Conservation (phyloP, 176 grass and related monocot species). For the Raddia distichophylla region DNA sequence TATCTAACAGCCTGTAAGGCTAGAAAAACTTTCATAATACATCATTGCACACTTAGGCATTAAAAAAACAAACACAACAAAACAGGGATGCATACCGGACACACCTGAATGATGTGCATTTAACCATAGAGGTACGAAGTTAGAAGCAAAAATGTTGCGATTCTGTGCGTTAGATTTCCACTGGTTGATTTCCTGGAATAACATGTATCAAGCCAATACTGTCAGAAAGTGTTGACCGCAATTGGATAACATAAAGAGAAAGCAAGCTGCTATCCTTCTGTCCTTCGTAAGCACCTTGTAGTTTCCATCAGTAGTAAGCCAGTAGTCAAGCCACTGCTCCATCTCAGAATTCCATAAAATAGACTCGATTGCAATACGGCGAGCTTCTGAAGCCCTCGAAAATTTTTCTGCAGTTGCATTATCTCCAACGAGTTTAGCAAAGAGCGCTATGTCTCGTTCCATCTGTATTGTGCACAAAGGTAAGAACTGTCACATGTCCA, state of each 20-base stretch:
- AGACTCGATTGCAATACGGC: slow-evolving; percentile 61
- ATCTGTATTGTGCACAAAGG: slow-evolving; percentile 54
- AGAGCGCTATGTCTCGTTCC: slow-evolving; percentile 70
- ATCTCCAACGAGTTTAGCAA: slow-evolving; percentile 70
- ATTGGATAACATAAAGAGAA: not conserved
- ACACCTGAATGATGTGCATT: slow-evolving; percentile 63
- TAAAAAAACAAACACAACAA: slow-evolving; percentile 11
- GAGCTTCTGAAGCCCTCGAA: slow-evolving; percentile 54
- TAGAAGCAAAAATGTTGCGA: slow-evolving; percentile 72
- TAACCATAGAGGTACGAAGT: slow-evolving; percentile 85
- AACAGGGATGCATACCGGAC: not conserved
- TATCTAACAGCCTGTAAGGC: not conserved
- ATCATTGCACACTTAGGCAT: not conserved
- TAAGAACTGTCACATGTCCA: not conserved
- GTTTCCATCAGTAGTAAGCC: slow-evolving; percentile 55
- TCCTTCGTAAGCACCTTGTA: slow-evolving; percentile 51
- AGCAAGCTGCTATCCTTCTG: slow-evolving; percentile 4
- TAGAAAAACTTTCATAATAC: not conserved
- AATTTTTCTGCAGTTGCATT: slow-evolving; percentile 57
- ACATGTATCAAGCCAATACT: slow-evolving; percentile 24
- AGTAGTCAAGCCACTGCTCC: slow-evolving; percentile 89
- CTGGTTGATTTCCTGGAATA: slow-evolving; percentile 59
- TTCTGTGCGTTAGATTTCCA: slow-evolving; percentile 70
- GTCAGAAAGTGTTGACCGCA: not conserved
- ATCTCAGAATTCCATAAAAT: slow-evolving; percentile 86